Evolutionary conservation across 202 grass and related monocot genomes (phyloP).

Genomic region (Eragrostis tef): DNA sequence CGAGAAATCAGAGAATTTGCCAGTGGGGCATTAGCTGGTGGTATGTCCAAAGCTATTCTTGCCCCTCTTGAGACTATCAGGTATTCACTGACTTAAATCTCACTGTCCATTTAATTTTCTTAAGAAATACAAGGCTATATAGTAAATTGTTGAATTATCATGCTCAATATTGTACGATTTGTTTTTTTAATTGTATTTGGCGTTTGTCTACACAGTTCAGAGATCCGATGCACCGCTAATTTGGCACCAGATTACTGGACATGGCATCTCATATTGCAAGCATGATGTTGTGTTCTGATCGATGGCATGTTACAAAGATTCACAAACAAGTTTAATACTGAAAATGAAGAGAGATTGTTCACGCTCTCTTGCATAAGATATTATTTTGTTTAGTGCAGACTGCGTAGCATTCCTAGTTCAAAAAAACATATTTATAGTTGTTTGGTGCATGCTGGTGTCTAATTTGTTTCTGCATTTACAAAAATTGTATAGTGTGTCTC

Average conservation of each 20-base stretch:
- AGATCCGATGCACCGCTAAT: neutral
- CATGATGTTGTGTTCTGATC: conserved; percentile 11
- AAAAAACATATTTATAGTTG: conserved; percentile 6
- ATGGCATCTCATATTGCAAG: conserved; percentile 28
- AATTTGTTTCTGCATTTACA: conserved; percentile 3
- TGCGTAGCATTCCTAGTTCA: no score
- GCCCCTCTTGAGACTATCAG: conserved; percentile 88
- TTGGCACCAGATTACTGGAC: conserved; percentile 14
- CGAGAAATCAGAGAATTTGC: conserved; percentile 77
- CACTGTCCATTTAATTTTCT: conserved; percentile 16
- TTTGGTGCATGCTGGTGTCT: neutral
- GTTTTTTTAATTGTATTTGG: neutral
- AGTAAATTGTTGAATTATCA: conserved; percentile 5
- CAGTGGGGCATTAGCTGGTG: conserved; percentile 83
- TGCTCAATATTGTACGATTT: conserved; percentile 29
- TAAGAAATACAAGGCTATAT: neutral
- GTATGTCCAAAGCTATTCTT: conserved; percentile 90
- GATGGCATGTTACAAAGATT: neutral
- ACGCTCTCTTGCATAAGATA: conserved; percentile 35
- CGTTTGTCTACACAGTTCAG: neutral
- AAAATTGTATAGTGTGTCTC: neutral
- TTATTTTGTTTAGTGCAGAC: conserved; percentile 1
- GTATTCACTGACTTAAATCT: conserved; percentile 41
- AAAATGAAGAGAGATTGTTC: neutral
- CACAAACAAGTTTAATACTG: neutral